Evolutionary conservation across 192 early-diverging fungal species (phyloP).

Genomic region (Phycomyces nitens): DNA sequence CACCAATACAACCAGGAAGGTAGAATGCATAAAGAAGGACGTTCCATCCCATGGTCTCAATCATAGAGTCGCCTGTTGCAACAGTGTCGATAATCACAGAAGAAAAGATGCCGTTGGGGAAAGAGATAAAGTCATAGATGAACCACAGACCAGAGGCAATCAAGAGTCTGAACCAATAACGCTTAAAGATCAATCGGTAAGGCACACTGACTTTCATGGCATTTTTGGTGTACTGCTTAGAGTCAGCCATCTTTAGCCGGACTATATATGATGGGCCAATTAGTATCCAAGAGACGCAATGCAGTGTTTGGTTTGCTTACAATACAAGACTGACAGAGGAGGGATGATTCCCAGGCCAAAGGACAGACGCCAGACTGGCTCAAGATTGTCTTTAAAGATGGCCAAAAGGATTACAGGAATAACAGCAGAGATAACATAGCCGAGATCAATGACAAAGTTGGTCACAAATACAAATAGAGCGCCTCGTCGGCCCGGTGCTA

Average conservation of each 20-base stretch:
- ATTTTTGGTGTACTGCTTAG: conserved; percentile 40
- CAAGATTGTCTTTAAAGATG: conserved; percentile 44
- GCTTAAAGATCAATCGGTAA: conserved; percentile 46
- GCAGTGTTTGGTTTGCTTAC: conserved; percentile 9
- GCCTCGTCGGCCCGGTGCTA: conserved; percentile 35
- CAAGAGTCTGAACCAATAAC: conserved; percentile 52
- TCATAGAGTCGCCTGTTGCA: conserved; percentile 24
- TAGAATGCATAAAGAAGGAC: conserved; percentile 52
- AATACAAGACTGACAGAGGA: conserved; percentile 49
- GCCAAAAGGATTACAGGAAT: conserved; percentile 45
- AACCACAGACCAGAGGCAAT: conserved; percentile 45
- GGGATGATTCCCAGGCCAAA: conserved; percentile 51
- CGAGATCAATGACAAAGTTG: conserved; percentile 50
- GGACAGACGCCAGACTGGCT: conserved; percentile 49
- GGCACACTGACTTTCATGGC: conserved; percentile 49
- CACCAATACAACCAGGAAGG: conserved; percentile 49
- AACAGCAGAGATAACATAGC: conserved; percentile 44
- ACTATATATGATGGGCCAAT: conserved; percentile 21
- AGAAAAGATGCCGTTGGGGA: conserved; percentile 42
- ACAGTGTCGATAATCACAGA: conserved; percentile 36
- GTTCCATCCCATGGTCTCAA: conserved; percentile 47
- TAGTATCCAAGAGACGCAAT: not conserved
- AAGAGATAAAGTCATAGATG: conserved; percentile 44
- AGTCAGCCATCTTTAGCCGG: conserved; percentile 55
- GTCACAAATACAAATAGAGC: conserved; percentile 35